phyloP scores from a whole-genome alignment of 768 basidiomycete genomes.

The Lentinula sp. region DNA sequence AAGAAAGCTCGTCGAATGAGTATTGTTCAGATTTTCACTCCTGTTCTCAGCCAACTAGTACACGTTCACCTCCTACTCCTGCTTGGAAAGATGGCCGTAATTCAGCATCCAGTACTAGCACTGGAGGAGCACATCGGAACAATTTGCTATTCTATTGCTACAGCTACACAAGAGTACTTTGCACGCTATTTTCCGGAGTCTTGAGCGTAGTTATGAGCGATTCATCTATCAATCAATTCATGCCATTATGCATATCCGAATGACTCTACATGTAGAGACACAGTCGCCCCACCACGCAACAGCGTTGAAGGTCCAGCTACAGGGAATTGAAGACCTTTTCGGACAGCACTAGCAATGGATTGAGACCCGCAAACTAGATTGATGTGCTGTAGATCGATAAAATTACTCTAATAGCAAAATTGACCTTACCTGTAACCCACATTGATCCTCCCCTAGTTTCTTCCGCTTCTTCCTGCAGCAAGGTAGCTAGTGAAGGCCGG shows the following conservation, averaged over 20 bases:
- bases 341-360: slow-evolving; percentile 13
- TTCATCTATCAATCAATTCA: no score
- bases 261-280: slow-evolving; percentile 30
- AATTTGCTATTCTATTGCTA: no score
- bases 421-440: slow-evolving; percentile 18
- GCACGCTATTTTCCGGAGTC: no score
- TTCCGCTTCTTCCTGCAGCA: slow-evolving; percentile 17
- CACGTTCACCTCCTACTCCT: no score
- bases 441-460: slow-evolving; percentile 12
- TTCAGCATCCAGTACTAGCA: no score
- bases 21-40: no score
- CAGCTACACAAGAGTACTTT: no score
- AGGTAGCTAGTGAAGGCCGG: slow-evolving; percentile 14
- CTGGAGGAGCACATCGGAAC: no score
- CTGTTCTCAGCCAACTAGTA: no score
- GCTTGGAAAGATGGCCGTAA: no score
- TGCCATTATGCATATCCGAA: slow-evolving; percentile 30
- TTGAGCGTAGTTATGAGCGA: no score
- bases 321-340: slow-evolving; percentile 14
- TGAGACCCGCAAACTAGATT: slow-evolving; percentile 20
- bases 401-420: neutral
- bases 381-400: neutral
- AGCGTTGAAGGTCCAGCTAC: slow-evolving; percentile 17
- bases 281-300: slow-evolving; percentile 30
- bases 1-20: no score